Base-by-base conservation (phyloP, 805 yeast species). In the Suhomyces faveliae region DNA sequence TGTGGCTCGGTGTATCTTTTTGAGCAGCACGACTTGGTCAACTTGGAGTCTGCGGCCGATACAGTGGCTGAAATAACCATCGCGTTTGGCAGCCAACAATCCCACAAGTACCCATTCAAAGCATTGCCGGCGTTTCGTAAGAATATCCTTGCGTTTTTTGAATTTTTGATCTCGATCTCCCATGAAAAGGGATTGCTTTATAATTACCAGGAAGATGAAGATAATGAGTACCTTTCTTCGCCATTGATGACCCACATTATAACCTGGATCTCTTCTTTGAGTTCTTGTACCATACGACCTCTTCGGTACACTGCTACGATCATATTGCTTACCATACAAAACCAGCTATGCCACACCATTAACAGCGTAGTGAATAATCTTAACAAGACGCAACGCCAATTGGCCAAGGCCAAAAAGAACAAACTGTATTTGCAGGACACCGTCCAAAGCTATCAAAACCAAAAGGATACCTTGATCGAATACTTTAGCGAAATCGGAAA, bases 201-300 rank as follows among this genome's bases (percentile, higher is more conserved):
- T 58, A 73, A 66, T 11, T 52, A 51, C 10, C 50, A 49, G 7
- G 51, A 43, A 2, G 47, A 52, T 0, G 48, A 52, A 15, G 49
- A 50, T 3, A 49, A 40, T 1, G 56, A 51, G 17, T 59, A 67
- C 1, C 51, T 65, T n/a, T 52, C 68, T 0, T 66, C 77, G 1
- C 69, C 70, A 1, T 62, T 87, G 24, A 67, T 81, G 66, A 81
- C 73, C 39, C 80, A 80, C 47, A 46, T 88, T 2, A 60, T 87
- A 23, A 79, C 87, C 4, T 90, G 97, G 97, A 64, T 90, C 12
- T 75, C 85, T 0, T 78, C 89, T 0, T 68, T 91, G 45, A 80
- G 92, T 1, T 81, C 88, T 0, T 80, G 89, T 15, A 76, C 80
- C 30, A 68, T 86, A 8, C 74, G 96, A 52, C 79, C 94, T 1